Conservation (phyloP, 441 rosid genomes). For the Jatropha multifida region DNA sequence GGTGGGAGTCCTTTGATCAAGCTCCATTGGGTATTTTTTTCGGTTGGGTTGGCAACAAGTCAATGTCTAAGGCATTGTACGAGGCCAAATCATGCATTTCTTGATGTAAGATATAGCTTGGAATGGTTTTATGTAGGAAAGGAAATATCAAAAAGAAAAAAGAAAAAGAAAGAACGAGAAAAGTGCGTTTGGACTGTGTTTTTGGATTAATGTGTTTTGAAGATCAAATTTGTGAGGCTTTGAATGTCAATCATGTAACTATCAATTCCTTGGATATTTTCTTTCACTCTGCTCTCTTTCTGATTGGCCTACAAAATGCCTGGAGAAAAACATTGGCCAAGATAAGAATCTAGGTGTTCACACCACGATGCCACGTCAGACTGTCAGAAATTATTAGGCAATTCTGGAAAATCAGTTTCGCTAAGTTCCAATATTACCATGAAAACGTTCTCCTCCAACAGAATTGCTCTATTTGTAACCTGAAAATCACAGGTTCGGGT, state of each 20-base stretch:
- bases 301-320: slow-evolving; percentile 17
- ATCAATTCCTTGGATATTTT: slow-evolving; percentile 30
- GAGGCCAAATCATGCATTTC: background rate
- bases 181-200: slow-evolving; percentile 1
- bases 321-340: slow-evolving; percentile 9
- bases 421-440: no score
- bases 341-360: slow-evolving; percentile 15
- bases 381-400: no score
- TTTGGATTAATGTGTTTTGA: slow-evolving; percentile 17
- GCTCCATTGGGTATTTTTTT: background rate
- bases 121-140: background rate
- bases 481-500: no score
- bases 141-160: background rate
- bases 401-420: no score
- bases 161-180: background rate
- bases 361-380: slow-evolving; percentile 31
- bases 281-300: background rate
- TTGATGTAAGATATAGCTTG: background rate
- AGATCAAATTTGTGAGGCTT: slow-evolving; percentile 39
- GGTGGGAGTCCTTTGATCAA: slow-evolving; percentile 10
- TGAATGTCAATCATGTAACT: slow-evolving; percentile 23
- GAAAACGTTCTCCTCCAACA: no score
- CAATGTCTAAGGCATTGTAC: slow-evolving; percentile 8
- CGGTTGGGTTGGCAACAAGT: slow-evolving; percentile 3
- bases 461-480: no score